Evolutionary conservation across 371 early-diverging fungal genomes (phyloP).

Genomic region (Capillidium rhysosporum): DNA sequence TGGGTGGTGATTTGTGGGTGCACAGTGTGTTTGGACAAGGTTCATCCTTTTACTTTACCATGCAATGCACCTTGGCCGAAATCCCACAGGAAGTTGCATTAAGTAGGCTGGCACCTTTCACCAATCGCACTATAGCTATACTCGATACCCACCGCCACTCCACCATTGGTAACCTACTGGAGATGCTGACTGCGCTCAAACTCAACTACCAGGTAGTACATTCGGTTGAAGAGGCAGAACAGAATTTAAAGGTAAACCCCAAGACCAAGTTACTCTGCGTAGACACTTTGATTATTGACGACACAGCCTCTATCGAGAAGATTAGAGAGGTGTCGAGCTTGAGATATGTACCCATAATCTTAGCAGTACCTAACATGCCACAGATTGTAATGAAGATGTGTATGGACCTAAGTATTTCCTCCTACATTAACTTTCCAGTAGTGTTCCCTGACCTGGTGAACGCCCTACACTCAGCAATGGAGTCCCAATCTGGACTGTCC

Average conservation of each 20-base stretch:
- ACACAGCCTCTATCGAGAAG: conserved; percentile 23
- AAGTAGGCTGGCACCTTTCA: conserved; percentile 21
- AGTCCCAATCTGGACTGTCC: conserved; percentile 32
- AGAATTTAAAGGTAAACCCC: conserved; percentile 9
- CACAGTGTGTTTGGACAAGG: conserved; percentile 41
- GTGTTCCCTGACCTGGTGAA: conserved; percentile 34
- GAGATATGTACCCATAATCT: conserved; percentile 43
- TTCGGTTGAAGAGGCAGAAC: conserved; percentile 18
- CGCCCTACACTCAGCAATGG: conserved; percentile 42
- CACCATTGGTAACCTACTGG: background rate
- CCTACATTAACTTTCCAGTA: conserved; percentile 34
- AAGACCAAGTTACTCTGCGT: conserved; percentile 15
- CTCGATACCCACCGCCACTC: conserved; percentile 12
- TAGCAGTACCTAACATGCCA: conserved; percentile 22
- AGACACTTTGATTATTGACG: conserved; percentile 31
- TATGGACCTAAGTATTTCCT: conserved; percentile 37
- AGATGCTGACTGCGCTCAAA: conserved; percentile 17
- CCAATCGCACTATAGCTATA: conserved; percentile 22
- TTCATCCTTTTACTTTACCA: conserved; percentile 50
- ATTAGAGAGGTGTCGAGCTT: conserved; percentile 26
- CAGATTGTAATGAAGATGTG: conserved; percentile 32
- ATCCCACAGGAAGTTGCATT: conserved; percentile 18
- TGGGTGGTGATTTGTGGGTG: conserved; percentile 65
- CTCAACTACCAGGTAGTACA: conserved; percentile 18
- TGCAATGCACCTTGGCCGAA: conserved; percentile 20